Evolutionary conservation across 176 grass and related monocot genomes (phyloP), one percentile per base, ranked within the genome.

Genomic region (Aegilops bicornis): DNA sequence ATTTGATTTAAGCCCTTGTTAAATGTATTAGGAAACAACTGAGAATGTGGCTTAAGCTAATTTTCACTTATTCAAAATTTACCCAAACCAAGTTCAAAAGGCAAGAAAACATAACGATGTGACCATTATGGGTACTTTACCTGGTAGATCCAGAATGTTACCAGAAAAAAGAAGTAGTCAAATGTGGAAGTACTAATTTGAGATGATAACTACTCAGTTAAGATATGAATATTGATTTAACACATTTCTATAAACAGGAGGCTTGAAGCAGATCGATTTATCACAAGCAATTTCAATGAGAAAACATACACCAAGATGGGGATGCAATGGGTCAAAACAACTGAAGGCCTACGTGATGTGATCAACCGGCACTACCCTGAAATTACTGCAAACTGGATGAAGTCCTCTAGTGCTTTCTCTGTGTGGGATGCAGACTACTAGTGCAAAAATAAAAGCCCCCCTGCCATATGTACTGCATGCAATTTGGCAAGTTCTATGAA

Each of bases 221-320:
- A 27, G 27, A 27, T 27, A 27, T 27, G 27, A 27, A 27, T 27
- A 27, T 27, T 27, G 2, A 27, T 27, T 27, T 27, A 1, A 27
- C 27, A 27, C 27, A 27, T 27, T 27, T 27, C 27, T 27, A 27
- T 27, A 27, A 27, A 27, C 27, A 27, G 27, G 27, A 27, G 27
- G 27, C 27, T 27, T 1, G 27, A 27, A 27, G 27, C 27, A 27
- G 27, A 27, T 27, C 27, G 27, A 27, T 27, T 27, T 27, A 27
- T 27, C 27, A 27, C 27, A 69, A 93, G 81, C 70, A 50, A 90
- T 64, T 93, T 93, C 82, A 90, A 93, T 68, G 91, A 93, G 70
- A 50, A 93, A 73, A 85, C 82, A 42, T 92, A 92, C 79, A 92
- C 91, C 33, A 92, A 87, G 91, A 89, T 48, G 91, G 77, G 77